Percentiles rank a stretch among this genome's conserved stretches.
These are phyloP conservation scores for Anaeromyces robustus DNA, from an alignment of 192 early-diverging fungal genomes.

Conservation along the genomic window DNA sequence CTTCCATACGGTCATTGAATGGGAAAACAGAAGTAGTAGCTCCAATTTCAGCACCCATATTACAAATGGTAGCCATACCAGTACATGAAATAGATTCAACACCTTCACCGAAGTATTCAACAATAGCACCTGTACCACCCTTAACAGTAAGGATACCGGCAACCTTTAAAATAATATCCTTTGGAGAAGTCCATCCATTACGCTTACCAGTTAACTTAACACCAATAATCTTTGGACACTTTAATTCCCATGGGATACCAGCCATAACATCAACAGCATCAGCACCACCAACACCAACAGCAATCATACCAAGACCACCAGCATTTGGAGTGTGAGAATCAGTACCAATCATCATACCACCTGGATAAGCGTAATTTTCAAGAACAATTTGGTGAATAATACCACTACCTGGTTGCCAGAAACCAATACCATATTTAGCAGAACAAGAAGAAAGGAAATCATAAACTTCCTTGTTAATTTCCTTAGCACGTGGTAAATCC, in stretches of 20 bases:
- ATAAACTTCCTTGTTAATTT: conserved; percentile 88
- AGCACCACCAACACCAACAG: conserved; percentile 93
- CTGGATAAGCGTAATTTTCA: conserved; percentile 96
- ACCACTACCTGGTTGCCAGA: conserved; percentile 90
- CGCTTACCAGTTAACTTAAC: conserved; percentile 78
- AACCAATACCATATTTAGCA: conserved; percentile 85
- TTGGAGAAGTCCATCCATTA: conserved; percentile 84
- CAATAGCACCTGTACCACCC: conserved; percentile 91
- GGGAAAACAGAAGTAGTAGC: conserved; percentile 96
- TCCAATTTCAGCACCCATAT: conserved; percentile 98
- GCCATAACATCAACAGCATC: conserved; percentile 99
- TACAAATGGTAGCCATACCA: conserved; percentile 98
- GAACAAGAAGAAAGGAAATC: conserved; percentile 69
- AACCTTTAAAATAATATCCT: conserved; percentile 82
- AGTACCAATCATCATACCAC: conserved; percentile 90
- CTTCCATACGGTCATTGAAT: conserved; percentile 78
- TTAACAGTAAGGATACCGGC: conserved; percentile 92
- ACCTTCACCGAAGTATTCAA: conserved; percentile 95
- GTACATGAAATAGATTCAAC: conserved; percentile 88
- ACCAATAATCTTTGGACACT: conserved; percentile 91
- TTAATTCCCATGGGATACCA: conserved; percentile 96
- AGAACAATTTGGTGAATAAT: conserved; percentile 95
- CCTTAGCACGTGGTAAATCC: conserved; percentile 68
- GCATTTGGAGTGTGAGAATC: conserved; percentile 98
- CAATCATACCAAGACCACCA: conserved; percentile 90